Percentiles rank a stretch among this genome's conserved stretches.
These are phyloP conservation scores for Podaxis mareebaensis DNA, from an alignment of 768 basidiomycete genomes.

Conservation along the genomic window DNA sequence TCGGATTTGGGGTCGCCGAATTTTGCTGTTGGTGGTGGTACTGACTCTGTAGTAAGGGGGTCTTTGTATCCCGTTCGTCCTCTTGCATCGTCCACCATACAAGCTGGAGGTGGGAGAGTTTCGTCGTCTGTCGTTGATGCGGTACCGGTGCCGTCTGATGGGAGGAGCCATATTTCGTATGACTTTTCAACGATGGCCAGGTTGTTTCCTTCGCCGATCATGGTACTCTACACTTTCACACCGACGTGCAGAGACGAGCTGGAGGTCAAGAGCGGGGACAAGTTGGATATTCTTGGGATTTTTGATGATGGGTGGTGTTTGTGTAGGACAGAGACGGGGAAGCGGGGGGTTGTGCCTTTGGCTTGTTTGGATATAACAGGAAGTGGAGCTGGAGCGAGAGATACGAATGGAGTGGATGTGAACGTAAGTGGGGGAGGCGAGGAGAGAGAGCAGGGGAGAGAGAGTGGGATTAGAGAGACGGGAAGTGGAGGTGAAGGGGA, in stretches of 20 bases:
- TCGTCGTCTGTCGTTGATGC: not conserved
- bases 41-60: no score
- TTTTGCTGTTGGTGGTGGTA: not conserved
- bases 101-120: no score
- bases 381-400: not conserved
- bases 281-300: not conserved
- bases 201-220: not conserved
- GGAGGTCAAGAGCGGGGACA: not conserved
- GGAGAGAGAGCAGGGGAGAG: no score
- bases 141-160: not conserved
- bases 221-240: not conserved
- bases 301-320: conserved; percentile 14
- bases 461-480: not conserved
- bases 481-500: no score
- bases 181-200: not conserved
- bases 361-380: not conserved
- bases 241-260: not conserved
- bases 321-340: not conserved
- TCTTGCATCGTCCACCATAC: no score
- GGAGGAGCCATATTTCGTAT: not conserved
- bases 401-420: not conserved
- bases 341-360: conserved; percentile 1
- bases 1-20: not conserved
- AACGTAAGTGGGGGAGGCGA: no score
- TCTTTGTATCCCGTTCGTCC: no score